phyloP scores from a whole-genome alignment of 371 early-diverging fungal genomes.

The Parasitella parasitica region DNA sequence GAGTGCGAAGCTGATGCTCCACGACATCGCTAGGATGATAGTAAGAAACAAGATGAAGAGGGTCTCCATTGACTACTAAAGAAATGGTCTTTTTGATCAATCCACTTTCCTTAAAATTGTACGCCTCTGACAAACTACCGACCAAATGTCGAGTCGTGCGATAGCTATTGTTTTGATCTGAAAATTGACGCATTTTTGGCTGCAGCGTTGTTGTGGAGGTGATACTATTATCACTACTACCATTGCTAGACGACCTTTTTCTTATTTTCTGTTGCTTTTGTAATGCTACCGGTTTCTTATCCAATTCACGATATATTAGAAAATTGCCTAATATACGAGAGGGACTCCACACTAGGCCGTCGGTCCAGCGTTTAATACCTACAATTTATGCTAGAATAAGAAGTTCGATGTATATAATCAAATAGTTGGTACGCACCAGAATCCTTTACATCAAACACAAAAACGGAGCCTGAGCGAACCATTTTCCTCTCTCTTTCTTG shows the following conservation, averaged over 20 bases:
- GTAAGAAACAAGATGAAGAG: constrained; percentile 83
- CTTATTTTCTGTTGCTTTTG: background rate
- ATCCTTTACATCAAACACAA: constrained; percentile 73
- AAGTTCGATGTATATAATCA: too few species aligned
- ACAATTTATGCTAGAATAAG: background rate
- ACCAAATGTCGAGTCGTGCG: constrained; percentile 56
- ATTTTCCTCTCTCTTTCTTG: constrained; percentile 62
- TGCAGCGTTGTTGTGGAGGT: background rate
- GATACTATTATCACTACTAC: background rate
- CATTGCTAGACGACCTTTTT: background rate
- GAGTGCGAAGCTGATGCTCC: constrained; percentile 47
- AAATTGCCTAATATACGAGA: constrained; percentile 81
- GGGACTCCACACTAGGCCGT: constrained; percentile 86
- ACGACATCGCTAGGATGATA: constrained; percentile 76
- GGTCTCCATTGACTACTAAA: constrained; percentile 68
- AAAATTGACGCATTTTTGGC: background rate
- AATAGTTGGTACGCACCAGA: constrained; percentile 47
- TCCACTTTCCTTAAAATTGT: constrained; percentile 73
- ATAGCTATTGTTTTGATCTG: background rate
- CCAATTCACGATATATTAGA: constrained; percentile 75
- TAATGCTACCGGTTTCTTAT: constrained; percentile 38
- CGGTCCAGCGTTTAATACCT: constrained; percentile 91
- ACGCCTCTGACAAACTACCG: constrained; percentile 61
- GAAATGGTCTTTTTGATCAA: constrained; percentile 88
- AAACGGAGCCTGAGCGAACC: constrained; percentile 65